phyloP scores from a whole-genome alignment of 78 protist species.

The slime mould (Dictyostelium discoideum) region dicty_2.7 NC_007090.3:2388501-2389000 shows the following conservation, averaged over 20 bases:
- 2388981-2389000: constrained; percentile 61
- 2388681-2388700: constrained; percentile 47
- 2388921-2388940: constrained; percentile 25
- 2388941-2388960: constrained; percentile 61
- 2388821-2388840: constrained; percentile 48
- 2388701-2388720: constrained; percentile 70
- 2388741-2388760: constrained; percentile 73
- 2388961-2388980: constrained; percentile 50
- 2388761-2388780: constrained; percentile 75
- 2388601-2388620: constrained; percentile 51
- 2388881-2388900: constrained; percentile 41
- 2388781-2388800: constrained; percentile 66
- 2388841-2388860: constrained; percentile 20
- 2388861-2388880: constrained; percentile 43
- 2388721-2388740: constrained; percentile 32
- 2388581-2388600: constrained; percentile 66
- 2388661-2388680: constrained; percentile 67
- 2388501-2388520: neutral
- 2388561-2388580: constrained; percentile 50
- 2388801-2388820: constrained; percentile 68
- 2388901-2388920: constrained; percentile 70
- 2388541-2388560: neutral
- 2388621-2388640: constrained; percentile 35
- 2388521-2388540: neutral
- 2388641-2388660: constrained; percentile 48